Base-by-base conservation (phyloP, 2,329 filamentous ascomycete species). In the Drechslerella coelobrocha region DNA sequence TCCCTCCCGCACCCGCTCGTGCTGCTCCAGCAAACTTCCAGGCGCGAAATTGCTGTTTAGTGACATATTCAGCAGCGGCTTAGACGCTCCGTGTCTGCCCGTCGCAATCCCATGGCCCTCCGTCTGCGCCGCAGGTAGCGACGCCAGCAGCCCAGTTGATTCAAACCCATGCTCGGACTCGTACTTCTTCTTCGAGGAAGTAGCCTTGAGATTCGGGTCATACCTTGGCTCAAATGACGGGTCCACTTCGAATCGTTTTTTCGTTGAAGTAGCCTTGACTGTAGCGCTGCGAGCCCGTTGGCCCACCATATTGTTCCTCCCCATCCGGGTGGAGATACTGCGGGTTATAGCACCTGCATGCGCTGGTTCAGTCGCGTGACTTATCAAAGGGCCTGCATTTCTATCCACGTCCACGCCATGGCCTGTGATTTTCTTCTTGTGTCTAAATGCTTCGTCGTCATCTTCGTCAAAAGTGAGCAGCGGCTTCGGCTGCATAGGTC, bases 371-470 rank as follows among this genome's bases (percentile, higher is more conserved):
- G 65, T 62, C 3, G 65, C 65, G 27, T 62, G 65, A 7, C 39
- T 62, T n/a, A 69, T 69, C 45, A 69, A 17, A n/a, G 65, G 65
- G 2, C 65, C 65, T 12, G 65, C 65, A 26, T 34, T 21, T 27
- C 53, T 37, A 31, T 62, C 65, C 7, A 69, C 65, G 17, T 69
- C 65, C 10, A 69, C 57, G 9, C 65, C 65, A 34, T 69, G 65
- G 9, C 65, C 65, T 8, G 65, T 62, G n/a, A 62, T 69, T 47
- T 62, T 69, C 53, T 69, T 69, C 57, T 61, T 69, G 41, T 53
- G 56, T 21, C 29, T 61, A 24, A 59, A 69, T 34, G 31, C 50
- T 19, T 69, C 65, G 17, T 69, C 65, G 10, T 69, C 65, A 6
- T 69, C 65, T 5, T 31, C 41, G 5, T 53, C 65, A 39, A 69